Evolutionary conservation across 176 grass and related monocot genomes (phyloP).

Genomic region (Raddia guianensis): DNA sequence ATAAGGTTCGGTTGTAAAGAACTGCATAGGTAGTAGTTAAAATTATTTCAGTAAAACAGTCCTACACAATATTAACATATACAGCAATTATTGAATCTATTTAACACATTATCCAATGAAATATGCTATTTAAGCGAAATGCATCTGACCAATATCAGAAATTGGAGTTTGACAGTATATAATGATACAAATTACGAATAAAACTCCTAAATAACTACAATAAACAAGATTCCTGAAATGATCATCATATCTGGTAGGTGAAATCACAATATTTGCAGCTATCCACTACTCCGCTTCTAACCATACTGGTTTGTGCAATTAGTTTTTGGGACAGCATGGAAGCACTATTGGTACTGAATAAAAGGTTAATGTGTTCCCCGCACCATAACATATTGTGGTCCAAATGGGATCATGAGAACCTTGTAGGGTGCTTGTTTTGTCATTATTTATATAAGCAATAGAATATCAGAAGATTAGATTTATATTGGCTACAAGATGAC

Average conservation of each 20-base stretch:
- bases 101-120: background rate
- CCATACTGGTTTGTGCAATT: background rate
- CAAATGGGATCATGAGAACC: slow-evolving; percentile 3
- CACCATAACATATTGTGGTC: slow-evolving; percentile 29
- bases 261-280: background rate
- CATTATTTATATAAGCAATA: slow-evolving; percentile 19
- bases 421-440: background rate
- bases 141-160: background rate
- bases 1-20: slow-evolving; percentile 81
- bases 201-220: background rate
- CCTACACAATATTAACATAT: too few relatives aligned
- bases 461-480: background rate
- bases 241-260: slow-evolving; percentile 17
- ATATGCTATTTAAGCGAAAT: slow-evolving; percentile 21
- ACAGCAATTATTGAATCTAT: slow-evolving; percentile 5
- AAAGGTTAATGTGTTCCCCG: slow-evolving; percentile 9
- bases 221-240: slow-evolving; percentile 28
- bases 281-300: too few relatives aligned
- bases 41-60: slow-evolving; percentile 28
- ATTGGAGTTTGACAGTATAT: slow-evolving; percentile 8
- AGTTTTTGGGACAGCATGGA: background rate
- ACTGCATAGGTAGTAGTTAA: slow-evolving; percentile 48
- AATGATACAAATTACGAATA: background rate
- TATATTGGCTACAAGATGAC: background rate
- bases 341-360: background rate